Conservation (phyloP, 306 rosid genomes). For the Ziziphus jujuba region DNA sequence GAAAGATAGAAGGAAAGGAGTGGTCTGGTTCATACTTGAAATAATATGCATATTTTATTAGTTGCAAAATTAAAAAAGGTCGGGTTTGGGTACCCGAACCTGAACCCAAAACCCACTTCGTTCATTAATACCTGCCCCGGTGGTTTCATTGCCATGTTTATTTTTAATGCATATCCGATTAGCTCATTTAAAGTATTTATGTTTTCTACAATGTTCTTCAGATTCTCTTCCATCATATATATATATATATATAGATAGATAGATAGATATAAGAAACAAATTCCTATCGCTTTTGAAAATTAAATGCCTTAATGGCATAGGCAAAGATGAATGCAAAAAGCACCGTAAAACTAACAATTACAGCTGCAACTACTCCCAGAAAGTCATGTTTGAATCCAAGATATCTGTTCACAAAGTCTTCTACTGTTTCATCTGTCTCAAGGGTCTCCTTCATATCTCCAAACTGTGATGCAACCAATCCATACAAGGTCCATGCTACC, state of each 20-base stretch:
- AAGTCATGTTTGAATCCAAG: conserved; percentile 5
- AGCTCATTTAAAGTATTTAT: too few species aligned
- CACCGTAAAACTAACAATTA: background rate
- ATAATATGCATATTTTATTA: too few species aligned
- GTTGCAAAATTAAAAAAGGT: too few species aligned
- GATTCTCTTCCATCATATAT: background rate
- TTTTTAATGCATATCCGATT: too few species aligned
- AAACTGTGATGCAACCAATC: conserved; percentile 12
- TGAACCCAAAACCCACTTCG: too few species aligned
- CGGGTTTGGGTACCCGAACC: too few species aligned
- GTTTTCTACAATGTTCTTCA: background rate
- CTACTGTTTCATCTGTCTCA: background rate
- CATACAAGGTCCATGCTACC: conserved; percentile 17
- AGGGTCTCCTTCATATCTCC: background rate
- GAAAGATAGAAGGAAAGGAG: too few species aligned
- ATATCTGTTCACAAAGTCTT: background rate
- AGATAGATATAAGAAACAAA: background rate
- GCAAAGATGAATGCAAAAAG: conserved; percentile 15
- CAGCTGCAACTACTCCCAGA: conserved; percentile 1
- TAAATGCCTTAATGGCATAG: conserved; percentile 5
- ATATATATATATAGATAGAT: background rate
- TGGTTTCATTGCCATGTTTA: too few species aligned
- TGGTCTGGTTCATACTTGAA: too few species aligned
- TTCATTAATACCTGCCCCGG: too few species aligned
- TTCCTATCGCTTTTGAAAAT: conserved; percentile 17